Base-by-base conservation (phyloP, 1,284 basidiomycete genomes). In the Schizophyllum amplum region DNA sequence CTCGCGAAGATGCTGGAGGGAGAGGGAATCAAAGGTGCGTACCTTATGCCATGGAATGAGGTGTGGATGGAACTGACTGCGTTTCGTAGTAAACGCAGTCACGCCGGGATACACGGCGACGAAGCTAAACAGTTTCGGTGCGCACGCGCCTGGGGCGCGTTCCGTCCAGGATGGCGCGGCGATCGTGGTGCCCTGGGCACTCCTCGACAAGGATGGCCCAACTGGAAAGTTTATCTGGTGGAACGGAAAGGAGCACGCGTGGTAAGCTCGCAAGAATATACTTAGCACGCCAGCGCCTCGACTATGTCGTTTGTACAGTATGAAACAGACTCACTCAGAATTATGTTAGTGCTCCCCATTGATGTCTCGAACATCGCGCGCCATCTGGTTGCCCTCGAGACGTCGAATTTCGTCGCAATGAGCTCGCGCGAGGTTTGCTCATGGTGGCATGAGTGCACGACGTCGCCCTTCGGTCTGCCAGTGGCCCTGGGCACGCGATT, bases 101-200 rank as follows among this genome's bases (percentile, higher is more conserved):
- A 74, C 75, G 1, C 75, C 75, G 47, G 75, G 75, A 5, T 74
- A 68, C 59, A 76, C 72, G 1, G 67, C 74, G 21, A 75, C 75
- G 27, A 73, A 75, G 60, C 57, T 78, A 64, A 77, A 76, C 60
- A 62, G 56, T 47, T 73, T 69, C 58, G 57, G 64, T 2, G 33
- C 66, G 4, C 3, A 13, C 33, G 13, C 11, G 3, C 13, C 2
- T 3, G 74, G 73, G 17, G 73, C 74, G 5, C 74, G 75, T 65
- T 70, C 64, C 23, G 50, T 66, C 0, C 59, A 61, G 57, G 65
- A 70, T n/a, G 73, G 72, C 17, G 75, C 75, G 1, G 65, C 69
- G 57, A 59, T 64, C 48, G 48, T 78, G 17, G 54, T 73, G 9
- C 68, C 70, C 11, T 76, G 72, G 69, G 68, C 67, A 5, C 62